Percentiles rank a stretch among this genome's conserved stretches.
Conservation (phyloP, 2,329 filamentous ascomycete species). For the Exophiala mesophila region DNA sequence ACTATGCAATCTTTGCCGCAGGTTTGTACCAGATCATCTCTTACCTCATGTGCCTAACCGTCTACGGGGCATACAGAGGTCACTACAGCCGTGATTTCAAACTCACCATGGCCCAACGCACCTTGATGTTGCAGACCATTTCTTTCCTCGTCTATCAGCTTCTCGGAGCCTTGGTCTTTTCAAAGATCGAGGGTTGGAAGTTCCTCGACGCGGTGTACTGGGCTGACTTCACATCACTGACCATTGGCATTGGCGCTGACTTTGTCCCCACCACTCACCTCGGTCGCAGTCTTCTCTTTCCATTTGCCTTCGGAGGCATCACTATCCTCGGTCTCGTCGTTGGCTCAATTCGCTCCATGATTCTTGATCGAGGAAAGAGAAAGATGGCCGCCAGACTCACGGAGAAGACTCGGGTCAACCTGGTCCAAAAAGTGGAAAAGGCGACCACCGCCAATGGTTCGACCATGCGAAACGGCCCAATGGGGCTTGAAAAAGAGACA, state of each 20-base stretch:
- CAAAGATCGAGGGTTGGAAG: slow-evolving; percentile 47
- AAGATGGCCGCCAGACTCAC: slow-evolving; percentile 34
- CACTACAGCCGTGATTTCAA: slow-evolving; percentile 55
- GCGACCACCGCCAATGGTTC: slow-evolving; percentile 4
- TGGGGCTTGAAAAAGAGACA: slow-evolving; percentile 12
- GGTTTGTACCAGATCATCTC: slow-evolving; percentile 53
- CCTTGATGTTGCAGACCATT: slow-evolving; percentile 45
- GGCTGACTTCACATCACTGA: slow-evolving; percentile 53
- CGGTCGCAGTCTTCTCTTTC: slow-evolving; percentile 49
- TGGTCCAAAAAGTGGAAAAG: slow-evolving; percentile 27
- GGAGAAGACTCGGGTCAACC: slow-evolving; percentile 31
- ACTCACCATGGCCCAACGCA: slow-evolving; percentile 53
- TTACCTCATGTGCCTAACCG: slow-evolving; percentile 51
- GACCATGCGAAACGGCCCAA: slow-evolving; percentile 6
- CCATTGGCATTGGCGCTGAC: slow-evolving; percentile 51
- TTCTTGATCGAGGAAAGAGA: slow-evolving; percentile 36
- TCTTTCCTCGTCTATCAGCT: slow-evolving; percentile 38
- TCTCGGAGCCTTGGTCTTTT: slow-evolving; percentile 36
- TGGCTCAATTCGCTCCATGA: slow-evolving; percentile 44
- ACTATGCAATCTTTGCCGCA: slow-evolving; percentile 57
- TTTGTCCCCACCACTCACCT: slow-evolving; percentile 47
- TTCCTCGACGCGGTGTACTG: slow-evolving; percentile 53
- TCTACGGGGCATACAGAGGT: slow-evolving; percentile 50
- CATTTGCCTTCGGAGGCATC: slow-evolving; percentile 52
- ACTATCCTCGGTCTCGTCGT: slow-evolving; percentile 53